phyloP scores from a whole-genome alignment of 2,329 filamentous ascomycete species.

The Xylaria sp. region DNA sequence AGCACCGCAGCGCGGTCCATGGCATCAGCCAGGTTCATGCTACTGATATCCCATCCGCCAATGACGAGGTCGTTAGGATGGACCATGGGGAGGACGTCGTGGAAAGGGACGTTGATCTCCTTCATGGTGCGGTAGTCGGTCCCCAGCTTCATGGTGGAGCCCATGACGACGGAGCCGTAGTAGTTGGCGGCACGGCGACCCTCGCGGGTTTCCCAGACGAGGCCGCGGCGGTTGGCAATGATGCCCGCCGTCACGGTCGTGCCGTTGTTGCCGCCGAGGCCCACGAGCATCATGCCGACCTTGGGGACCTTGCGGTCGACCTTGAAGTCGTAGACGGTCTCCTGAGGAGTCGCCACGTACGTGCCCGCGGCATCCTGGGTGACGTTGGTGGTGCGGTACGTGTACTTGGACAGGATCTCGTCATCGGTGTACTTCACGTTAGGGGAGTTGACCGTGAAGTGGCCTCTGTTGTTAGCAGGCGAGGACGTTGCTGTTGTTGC shows the following conservation, averaged over 20 bases:
- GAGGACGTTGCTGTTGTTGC: conserved; percentile 25
- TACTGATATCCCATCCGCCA: conserved; percentile 97
- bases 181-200: conserved; percentile 87
- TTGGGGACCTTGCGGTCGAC: conserved; percentile 91
- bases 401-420: conserved; percentile 92
- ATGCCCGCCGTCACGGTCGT: conserved; percentile 97
- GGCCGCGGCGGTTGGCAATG: conserved; percentile 85
- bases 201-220: conserved; percentile 93
- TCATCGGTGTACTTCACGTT: conserved; percentile 89
- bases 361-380: conserved; percentile 70
- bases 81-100: conserved; percentile 91
- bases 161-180: conserved; percentile 97
- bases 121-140: conserved; percentile 79
- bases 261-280: conserved; percentile 97
- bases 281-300: conserved; percentile 95
- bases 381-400: conserved; percentile 91
- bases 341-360: conserved; percentile 81
- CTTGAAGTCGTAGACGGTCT: conserved; percentile 96
- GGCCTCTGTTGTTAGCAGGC: conserved; percentile 53
- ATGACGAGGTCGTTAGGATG: conserved; percentile 95
- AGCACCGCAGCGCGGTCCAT: conserved; percentile 97
- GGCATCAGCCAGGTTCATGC: conserved; percentile 82
- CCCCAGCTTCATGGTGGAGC: conserved; percentile 95
- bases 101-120: conserved; percentile 96
- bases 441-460: conserved; percentile 88